Evolutionary conservation across 148 eudicot species (phyloP).

Genomic region (Rhododendron mucronatum): DNA sequence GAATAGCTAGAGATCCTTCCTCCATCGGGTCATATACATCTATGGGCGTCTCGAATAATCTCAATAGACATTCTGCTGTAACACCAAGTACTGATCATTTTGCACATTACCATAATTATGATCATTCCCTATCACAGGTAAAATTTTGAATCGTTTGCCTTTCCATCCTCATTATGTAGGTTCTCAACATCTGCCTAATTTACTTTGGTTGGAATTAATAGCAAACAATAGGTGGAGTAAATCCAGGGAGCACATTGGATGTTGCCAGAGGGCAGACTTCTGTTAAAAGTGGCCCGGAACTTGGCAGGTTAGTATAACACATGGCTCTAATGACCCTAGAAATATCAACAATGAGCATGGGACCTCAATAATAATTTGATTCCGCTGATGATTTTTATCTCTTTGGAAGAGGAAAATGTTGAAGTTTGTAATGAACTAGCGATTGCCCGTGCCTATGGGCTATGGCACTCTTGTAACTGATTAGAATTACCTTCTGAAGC

Average conservation of each 20-base stretch:
- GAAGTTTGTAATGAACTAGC: not conserved
- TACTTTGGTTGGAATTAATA: conserved; percentile 13
- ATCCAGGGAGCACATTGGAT: conserved; percentile 32
- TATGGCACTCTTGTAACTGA: not conserved
- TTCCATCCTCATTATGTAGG: not conserved
- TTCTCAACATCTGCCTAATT: not conserved
- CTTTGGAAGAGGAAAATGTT: not conserved
- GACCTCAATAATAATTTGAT: not conserved
- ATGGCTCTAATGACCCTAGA: not conserved
- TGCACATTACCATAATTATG: conserved; percentile 27
- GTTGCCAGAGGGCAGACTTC: conserved; percentile 37
- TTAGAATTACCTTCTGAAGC: not conserved
- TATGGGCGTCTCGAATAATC: conserved; percentile 20
- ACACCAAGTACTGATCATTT: conserved; percentile 36
- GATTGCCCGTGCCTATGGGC: not conserved
- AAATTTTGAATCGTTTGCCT: not conserved
- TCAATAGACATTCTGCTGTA: conserved; percentile 30
- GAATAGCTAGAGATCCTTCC: conserved; percentile 28
- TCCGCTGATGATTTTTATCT: not conserved
- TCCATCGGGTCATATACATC: conserved; percentile 26
- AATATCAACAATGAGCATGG: not conserved
- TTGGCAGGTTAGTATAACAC: conserved; percentile 54
- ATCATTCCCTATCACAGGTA: conserved; percentile 51
- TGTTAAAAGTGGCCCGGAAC: conserved; percentile 44
- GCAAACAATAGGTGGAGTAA: conserved; percentile 36